Evolutionary conservation across 164 flowering plant genomes (phyloP).

Genomic region (Annona squamosa): DNA sequence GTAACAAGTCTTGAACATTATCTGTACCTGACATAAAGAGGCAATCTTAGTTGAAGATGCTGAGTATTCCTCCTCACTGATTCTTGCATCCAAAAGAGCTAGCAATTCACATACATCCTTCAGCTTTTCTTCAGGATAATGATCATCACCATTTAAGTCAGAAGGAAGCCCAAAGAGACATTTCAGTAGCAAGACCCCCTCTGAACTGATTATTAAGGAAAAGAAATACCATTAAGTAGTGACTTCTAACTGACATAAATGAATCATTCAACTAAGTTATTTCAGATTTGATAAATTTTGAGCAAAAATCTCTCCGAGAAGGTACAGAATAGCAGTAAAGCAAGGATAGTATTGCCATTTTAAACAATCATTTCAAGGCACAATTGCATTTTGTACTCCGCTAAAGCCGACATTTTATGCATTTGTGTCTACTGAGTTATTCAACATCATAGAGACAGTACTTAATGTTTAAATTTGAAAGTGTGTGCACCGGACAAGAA

Average conservation of each 20-base stretch:
- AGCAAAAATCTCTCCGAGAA: no score
- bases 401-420: no score
- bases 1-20: background rate
- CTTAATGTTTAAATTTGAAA: no score
- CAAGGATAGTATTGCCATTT: no score
- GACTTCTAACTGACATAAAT: background rate
- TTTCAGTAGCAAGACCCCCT: constrained; percentile 45
- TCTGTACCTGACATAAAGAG: constrained; percentile 38
- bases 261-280: background rate
- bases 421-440: no score
- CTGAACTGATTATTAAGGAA: constrained; percentile 39
- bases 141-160: constrained; percentile 28
- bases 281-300: background rate
- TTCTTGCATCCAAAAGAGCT: constrained; percentile 32
- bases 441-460: no score
- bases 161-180: constrained; percentile 58
- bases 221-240: background rate
- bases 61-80: constrained; percentile 22
- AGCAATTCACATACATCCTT: constrained; percentile 40
- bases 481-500: no score
- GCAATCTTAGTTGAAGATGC: constrained; percentile 16
- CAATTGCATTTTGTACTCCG: no score
- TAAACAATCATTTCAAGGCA: no score
- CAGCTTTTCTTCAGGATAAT: constrained; percentile 37
- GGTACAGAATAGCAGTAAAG: no score